Evolutionary conservation across 2,329 filamentous ascomycete species (phyloP).

Genomic region (Xylaria sp.): DNA sequence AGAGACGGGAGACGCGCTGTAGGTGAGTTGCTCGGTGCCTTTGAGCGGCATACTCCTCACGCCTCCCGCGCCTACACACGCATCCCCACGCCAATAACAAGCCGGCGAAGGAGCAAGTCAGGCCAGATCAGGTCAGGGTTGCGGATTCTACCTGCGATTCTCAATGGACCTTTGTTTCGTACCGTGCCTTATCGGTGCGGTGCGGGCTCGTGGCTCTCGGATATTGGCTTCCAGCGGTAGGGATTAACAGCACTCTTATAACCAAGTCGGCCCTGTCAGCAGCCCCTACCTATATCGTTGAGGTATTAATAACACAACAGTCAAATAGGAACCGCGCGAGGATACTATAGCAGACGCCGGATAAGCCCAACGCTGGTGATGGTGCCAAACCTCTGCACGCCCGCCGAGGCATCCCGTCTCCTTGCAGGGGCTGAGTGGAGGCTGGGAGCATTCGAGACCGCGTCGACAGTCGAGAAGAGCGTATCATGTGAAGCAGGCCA

Average conservation of each 20-base stretch:
- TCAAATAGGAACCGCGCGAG: constrained; percentile 10
- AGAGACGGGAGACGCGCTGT: constrained; percentile 7
- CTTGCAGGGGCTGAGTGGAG: constrained; percentile 23
- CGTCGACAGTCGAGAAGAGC: constrained; percentile 13
- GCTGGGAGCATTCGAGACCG: constrained; percentile 17
- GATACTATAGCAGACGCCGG: constrained; percentile 14
- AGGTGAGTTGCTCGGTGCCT: constrained; percentile 6
- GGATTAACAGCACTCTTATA: constrained; percentile 21
- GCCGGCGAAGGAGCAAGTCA: not conserved
- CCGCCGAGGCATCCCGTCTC: constrained; percentile 6
- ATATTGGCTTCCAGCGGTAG: constrained; percentile 16
- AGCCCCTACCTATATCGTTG: constrained; percentile 26
- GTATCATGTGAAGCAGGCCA: constrained; percentile 20
- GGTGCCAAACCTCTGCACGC: constrained; percentile 7
- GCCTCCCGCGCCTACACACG: constrained; percentile 10
- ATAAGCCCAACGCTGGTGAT: constrained; percentile 20
- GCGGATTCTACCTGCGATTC: constrained; percentile 1
- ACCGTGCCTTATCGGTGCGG: constrained; percentile 20
- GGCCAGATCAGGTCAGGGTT: constrained; percentile 5
- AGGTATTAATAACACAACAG: constrained; percentile 25
- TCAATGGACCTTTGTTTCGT: constrained; percentile 1
- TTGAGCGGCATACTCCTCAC: constrained; percentile 10
- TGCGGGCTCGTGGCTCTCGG: constrained; percentile 2
- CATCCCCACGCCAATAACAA: constrained; percentile 13
- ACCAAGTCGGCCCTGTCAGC: constrained; percentile 23